A percentile compares a stretch with the other conserved stretches of the same genome.
Conservation (phyloP, 805 yeast species). For the Ogataea neopini region DNA sequence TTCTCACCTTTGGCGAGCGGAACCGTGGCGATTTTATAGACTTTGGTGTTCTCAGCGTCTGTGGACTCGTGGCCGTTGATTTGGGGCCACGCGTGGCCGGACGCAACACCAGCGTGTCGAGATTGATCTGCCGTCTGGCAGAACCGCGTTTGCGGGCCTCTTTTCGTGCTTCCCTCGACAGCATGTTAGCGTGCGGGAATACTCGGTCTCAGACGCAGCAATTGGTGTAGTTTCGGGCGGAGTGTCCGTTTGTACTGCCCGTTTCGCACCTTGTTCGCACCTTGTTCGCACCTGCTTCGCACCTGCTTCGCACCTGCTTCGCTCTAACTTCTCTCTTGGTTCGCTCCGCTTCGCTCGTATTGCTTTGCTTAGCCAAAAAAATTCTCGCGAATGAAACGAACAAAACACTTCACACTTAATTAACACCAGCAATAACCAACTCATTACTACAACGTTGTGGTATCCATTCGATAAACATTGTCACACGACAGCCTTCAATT, state of each 20-base stretch:
- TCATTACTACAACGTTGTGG: too few relatives aligned
- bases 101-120: constrained; percentile 28
- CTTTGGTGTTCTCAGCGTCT: neutral
- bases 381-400: constrained; percentile 7
- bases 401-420: constrained; percentile 3
- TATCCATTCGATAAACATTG: too few relatives aligned
- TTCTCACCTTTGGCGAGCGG: neutral
- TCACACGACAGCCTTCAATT: too few relatives aligned
- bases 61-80: neutral
- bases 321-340: too few relatives aligned
- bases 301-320: too few relatives aligned
- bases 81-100: constrained; percentile 14
- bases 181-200: too few relatives aligned
- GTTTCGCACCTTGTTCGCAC: too few relatives aligned
- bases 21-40: neutral
- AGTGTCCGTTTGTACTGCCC: too few relatives aligned
- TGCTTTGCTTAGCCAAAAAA: neutral
- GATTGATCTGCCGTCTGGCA: constrained; percentile 29
- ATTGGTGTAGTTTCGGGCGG: too few relatives aligned
- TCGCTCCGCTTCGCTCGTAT: neutral
- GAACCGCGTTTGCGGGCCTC: constrained; percentile 36
- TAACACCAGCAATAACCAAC: too few relatives aligned
- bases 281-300: too few relatives aligned
- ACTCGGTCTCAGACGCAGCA: too few relatives aligned
- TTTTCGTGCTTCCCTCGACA: constrained; percentile 30